Conservation (phyloP, 208 protist genomes). For the Leishmania guyanensis region DNA sequence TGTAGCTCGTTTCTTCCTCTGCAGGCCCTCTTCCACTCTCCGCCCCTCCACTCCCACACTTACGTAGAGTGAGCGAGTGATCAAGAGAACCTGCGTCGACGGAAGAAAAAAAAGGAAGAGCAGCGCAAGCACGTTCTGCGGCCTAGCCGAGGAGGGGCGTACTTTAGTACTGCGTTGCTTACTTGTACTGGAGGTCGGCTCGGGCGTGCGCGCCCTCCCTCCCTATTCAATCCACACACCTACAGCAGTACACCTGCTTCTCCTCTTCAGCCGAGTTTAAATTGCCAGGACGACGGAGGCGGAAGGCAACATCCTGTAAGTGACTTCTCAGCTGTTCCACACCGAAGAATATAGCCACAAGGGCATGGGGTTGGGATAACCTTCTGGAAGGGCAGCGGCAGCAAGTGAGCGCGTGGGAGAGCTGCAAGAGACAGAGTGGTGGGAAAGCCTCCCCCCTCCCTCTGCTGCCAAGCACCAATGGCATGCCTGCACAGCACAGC, state of each 20-base stretch:
- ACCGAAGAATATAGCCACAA: too few relatives aligned
- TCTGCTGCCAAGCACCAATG: neutral
- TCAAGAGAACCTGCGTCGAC: neutral
- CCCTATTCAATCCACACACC: neutral
- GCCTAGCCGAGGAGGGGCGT: neutral
- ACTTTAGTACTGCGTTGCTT: neutral
- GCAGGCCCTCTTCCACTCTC: neutral
- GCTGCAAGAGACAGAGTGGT: neutral
- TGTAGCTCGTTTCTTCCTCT: too few relatives aligned
- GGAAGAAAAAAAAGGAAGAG: neutral
- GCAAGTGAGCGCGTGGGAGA: neutral
- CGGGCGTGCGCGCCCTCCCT: neutral
- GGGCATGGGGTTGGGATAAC: neutral
- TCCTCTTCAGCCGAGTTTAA: conserved; percentile 13
- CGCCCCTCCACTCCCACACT: neutral
- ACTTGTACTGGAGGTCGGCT: neutral
- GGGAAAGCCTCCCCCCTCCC: neutral
- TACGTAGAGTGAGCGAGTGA: neutral
- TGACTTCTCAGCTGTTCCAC: neutral
- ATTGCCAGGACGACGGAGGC: conserved; percentile 9
- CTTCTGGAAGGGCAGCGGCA: neutral
- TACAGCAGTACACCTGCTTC: neutral
- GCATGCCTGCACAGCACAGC: neutral
- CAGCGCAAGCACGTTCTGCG: neutral
- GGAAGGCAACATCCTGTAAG: neutral